Evolutionary conservation across 805 yeast species (phyloP).

Genomic region (Barnettozyma wickerhamii): DNA sequence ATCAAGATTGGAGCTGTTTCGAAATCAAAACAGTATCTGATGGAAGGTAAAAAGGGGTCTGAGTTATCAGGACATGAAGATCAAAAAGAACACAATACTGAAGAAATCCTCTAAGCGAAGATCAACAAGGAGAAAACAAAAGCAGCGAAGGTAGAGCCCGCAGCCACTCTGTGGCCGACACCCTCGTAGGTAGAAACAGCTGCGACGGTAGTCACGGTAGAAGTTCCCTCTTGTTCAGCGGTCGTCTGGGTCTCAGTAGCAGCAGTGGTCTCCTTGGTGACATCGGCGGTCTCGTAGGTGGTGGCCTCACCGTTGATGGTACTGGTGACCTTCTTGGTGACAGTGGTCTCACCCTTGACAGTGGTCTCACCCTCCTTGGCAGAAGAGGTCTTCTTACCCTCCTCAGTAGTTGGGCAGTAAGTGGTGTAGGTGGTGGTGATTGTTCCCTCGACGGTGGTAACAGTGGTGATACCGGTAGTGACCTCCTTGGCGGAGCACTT

Average conservation of each 20-base stretch:
- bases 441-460: slow-evolving; percentile 27
- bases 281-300: background rate
- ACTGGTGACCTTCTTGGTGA: background rate
- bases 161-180: slow-evolving; percentile 9
- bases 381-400: too few species aligned
- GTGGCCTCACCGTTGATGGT: background rate
- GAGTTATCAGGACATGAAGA: too few species aligned
- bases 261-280: background rate
- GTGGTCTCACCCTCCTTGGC: background rate
- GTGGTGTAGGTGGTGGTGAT: slow-evolving; percentile 28
- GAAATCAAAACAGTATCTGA: too few species aligned
- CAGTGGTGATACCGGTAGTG: slow-evolving; percentile 27
- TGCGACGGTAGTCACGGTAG: slow-evolving; percentile 1
- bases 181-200: slow-evolving; percentile 10
- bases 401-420: slow-evolving; percentile 13
- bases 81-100: too few species aligned
- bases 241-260: background rate
- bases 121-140: slow-evolving; percentile 7
- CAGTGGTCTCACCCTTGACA: background rate
- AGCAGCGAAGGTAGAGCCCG: slow-evolving; percentile 10
- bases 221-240: background rate
- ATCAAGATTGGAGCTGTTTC: too few species aligned
- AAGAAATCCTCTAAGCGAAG: slow-evolving; percentile 1
- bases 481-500: slow-evolving; percentile 26
- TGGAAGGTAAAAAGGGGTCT: too few species aligned